A percentile compares a stretch with the other conserved stretches of the same genome.
Conservation (phyloP, 1,284 basidiomycete genomes). For the Boletus nobilissimus region DNA sequence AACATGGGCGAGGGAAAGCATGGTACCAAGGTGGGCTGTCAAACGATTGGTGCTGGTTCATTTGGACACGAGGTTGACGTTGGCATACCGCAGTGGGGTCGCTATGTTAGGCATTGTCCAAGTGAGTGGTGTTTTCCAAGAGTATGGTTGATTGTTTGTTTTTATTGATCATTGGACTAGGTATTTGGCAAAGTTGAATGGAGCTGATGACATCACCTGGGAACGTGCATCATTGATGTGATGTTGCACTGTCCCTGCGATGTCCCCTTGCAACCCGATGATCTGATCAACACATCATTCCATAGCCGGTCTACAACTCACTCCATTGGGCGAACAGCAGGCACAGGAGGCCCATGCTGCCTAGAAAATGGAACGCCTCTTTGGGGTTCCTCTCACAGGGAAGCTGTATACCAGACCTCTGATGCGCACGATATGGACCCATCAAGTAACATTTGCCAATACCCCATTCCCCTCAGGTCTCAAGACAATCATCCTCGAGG, state of each 20-base stretch:
- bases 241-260: too few species aligned
- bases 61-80: constrained; percentile 5
- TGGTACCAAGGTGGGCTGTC: constrained; percentile 61
- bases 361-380: constrained; percentile 67
- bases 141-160: background rate
- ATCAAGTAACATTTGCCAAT: constrained; percentile 69
- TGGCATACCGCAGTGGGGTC: background rate
- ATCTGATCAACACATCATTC: constrained; percentile 4
- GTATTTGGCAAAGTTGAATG: constrained; percentile 75
- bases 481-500: constrained; percentile 63
- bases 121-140: constrained; percentile 51
- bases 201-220: constrained; percentile 80
- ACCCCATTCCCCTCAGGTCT: constrained; percentile 41
- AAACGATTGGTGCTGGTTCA: background rate
- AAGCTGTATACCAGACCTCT: constrained; percentile 79
- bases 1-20: constrained; percentile 80
- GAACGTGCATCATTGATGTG: constrained; percentile 65
- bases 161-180: constrained; percentile 45
- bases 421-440: constrained; percentile 76
- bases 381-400: constrained; percentile 68
- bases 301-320: constrained; percentile 80
- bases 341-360: constrained; percentile 62
- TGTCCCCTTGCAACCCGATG: background rate
- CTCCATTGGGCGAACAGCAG: constrained; percentile 71
- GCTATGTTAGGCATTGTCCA: constrained; percentile 58